Base-by-base conservation (phyloP, 129 eudicot species). In the Calendula officinalis region DNA sequence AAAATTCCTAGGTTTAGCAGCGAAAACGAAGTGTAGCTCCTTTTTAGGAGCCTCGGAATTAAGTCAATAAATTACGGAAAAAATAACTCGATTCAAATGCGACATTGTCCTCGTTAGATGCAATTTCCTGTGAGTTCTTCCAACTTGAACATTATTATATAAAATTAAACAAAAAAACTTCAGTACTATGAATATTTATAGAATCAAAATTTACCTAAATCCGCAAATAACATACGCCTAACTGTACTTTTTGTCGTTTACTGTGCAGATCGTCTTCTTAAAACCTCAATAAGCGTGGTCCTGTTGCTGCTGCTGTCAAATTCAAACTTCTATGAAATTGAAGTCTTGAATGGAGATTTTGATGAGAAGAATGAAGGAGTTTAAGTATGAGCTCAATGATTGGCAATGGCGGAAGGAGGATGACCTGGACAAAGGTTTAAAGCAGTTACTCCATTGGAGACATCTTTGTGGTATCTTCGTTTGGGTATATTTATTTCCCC, bases 331-430 rank as follows among this genome's bases (percentile, higher is more conserved):
- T 68, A 12, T 60, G 50, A 49, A 48, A 27, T 36, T 60, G 10
- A 27, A 70, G 68, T 13, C 10, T 49, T 6, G 5, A 60, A 57
- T n/a, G 13, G 15, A 11, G 40, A 45, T 22, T 30, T 69, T 43
- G 49, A 68, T 45, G 38, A 32, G 34, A 65, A 56, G 60, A 41
- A 68, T 15, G 65, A 43, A 42, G 56, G 41, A 62, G 63, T 71
- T 6, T 33, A 30, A 42, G 62, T 71, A 6, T 16, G 39, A 62
- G 40, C 46, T 71, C 48, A 11, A 69, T 51, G 46, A 51, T 71
- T 71, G 56, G 62, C 63, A 71, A 71, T 62, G 76, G 76, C 56
- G 56, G 76, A 62, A 41, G 68, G 38, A 16, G 59, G 60, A 60
- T 70, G 75, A 70, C 40, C 43, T 70, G 75, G 68, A 60, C 53